These are phyloP conservation scores for Salix caprea DNA, from an alignment of 345 rosid species.

Conservation along the genomic window DNA sequence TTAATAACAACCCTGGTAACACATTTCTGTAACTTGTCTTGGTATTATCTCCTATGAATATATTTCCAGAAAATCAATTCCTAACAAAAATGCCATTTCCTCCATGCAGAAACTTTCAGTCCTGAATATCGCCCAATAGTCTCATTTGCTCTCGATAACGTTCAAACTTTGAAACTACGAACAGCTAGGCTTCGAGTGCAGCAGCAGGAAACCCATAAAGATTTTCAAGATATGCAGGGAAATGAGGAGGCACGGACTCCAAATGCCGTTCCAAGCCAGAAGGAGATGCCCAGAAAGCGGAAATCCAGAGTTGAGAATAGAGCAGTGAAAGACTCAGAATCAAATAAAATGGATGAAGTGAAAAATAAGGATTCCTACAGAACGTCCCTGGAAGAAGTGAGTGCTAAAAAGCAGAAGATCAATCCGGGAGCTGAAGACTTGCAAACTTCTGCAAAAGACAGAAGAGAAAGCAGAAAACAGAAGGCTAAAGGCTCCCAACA, in stretches of 20 bases:
- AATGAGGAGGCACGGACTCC: not conserved
- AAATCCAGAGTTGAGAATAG: conserved; percentile 36
- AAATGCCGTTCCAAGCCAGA: conserved; percentile 15
- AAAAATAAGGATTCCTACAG: conserved; percentile 18
- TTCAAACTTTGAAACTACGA: conserved; percentile 64
- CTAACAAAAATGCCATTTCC: conserved; percentile 3
- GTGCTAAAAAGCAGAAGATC: conserved; percentile 38
- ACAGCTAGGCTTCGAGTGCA: conserved; percentile 40
- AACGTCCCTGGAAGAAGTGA: conserved; percentile 12
- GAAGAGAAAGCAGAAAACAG: conserved; percentile 8
- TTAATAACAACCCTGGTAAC: conserved; percentile 86
- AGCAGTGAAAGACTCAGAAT: conserved; percentile 17
- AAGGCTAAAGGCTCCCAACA: conserved; percentile 22
- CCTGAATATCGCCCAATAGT: conserved; percentile 72
- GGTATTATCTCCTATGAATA: not conserved
- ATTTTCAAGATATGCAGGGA: conserved; percentile 20
- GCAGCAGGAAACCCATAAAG: conserved; percentile 34
- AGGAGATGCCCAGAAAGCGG: conserved; percentile 38
- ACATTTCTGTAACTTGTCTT: not conserved
- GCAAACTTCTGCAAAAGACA: conserved; percentile 19
- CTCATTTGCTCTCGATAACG: conserved; percentile 80
- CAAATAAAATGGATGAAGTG: conserved; percentile 9
- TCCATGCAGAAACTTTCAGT: conserved; percentile 70
- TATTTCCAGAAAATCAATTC: not conserved
- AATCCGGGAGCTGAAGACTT: conserved; percentile 22